phyloP scores from a whole-genome alignment of 805 yeast genomes.

The Brettanomyces anomalus region DNA sequence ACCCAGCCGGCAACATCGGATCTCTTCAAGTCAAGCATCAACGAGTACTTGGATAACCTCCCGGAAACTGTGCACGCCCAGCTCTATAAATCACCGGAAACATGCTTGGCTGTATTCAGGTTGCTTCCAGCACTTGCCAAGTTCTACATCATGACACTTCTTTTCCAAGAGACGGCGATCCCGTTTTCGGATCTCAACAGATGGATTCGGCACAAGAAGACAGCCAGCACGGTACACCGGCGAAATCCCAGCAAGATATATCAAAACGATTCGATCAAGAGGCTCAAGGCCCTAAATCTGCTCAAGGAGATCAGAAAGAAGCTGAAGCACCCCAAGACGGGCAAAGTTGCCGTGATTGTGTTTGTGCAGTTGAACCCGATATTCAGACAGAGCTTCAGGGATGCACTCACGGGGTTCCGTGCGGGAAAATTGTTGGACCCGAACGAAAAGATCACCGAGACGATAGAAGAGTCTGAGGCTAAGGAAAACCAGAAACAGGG shows the following conservation, averaged over 20 bases:
- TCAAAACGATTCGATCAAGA: slow-evolving; percentile 70
- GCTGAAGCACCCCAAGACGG: slow-evolving; percentile 27
- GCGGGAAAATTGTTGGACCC: slow-evolving; percentile 6
- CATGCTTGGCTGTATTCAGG: slow-evolving; percentile 89
- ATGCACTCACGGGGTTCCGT: slow-evolving; percentile 66
- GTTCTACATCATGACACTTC: slow-evolving; percentile 77
- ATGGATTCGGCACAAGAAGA: slow-evolving; percentile 48
- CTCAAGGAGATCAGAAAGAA: slow-evolving; percentile 43
- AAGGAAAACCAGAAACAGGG: slow-evolving; percentile 1
- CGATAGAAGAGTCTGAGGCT: slow-evolving; percentile 24
- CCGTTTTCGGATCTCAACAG: slow-evolving; percentile 58
- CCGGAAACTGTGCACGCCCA: slow-evolving; percentile 81
- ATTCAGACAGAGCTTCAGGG: slow-evolving; percentile 66
- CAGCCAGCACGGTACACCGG: slow-evolving; percentile 6
- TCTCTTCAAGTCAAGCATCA: slow-evolving; percentile 62
- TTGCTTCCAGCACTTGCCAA: slow-evolving; percentile 85
- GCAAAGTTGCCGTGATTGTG: slow-evolving; percentile 22
- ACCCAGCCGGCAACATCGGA: slow-evolving; percentile 8
- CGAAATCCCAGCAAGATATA: slow-evolving; percentile 30
- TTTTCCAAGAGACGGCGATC: slow-evolving; percentile 71
- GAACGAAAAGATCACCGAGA: slow-evolving; percentile 2
- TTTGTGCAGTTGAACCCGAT: slow-evolving; percentile 52
- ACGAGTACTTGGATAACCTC: slow-evolving; percentile 81
- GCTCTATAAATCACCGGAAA: slow-evolving; percentile 82
- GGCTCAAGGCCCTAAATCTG: slow-evolving; percentile 68